Base-by-base conservation (phyloP, 75 land plant species). In the Selaginella moellendorffii region DNA sequence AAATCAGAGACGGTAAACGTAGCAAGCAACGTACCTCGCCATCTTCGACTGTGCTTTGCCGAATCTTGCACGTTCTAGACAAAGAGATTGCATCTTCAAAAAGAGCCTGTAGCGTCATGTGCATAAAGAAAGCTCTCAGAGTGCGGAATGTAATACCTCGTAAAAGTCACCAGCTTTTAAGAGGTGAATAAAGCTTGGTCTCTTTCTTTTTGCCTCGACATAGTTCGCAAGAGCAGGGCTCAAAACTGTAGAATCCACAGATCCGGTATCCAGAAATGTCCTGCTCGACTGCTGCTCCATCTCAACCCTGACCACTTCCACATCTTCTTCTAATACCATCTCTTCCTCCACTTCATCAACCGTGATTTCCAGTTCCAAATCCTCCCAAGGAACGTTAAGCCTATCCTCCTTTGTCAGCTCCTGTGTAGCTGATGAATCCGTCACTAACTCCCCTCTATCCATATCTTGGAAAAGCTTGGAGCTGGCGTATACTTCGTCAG, bases 301-400 rank as follows among this genome's bases (percentile, higher is more conserved):
- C 5, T 36, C 46, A 5, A 5, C 46, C 46, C 5, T 21, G 93
- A 87, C 14, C 46, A 5, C 46, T 14, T 36, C 14, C 46, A 36
- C 14, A 36, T 36, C 5, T 36, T 36, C 46, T 36, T 36, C 46
- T 14, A 36, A 36, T 5, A 5, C 46, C 46, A 36, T 36, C 46
- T 36, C 46, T 36, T 23, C 27, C 69, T 91, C 97, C 53, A 82
- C 73, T 67, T 91, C 97, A 74, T 84, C 77, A 62, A 77, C 82
- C 24, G 28, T 24, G 28, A 24, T 27, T 62, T 12, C 27, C 17
- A 24, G 17, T 17, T 26, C 28, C 17, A 28, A 25, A 9, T 26
- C 68, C 20, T n/a, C 14, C 25, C 52, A 26, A 30, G 56, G 0
- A 65, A 52, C 56, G 22, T 65, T 52, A 65, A 25, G 68, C 61